Conservation (phyloP, 2,329 filamentous ascomycete species). For the Talaromyces piceae region DNA sequence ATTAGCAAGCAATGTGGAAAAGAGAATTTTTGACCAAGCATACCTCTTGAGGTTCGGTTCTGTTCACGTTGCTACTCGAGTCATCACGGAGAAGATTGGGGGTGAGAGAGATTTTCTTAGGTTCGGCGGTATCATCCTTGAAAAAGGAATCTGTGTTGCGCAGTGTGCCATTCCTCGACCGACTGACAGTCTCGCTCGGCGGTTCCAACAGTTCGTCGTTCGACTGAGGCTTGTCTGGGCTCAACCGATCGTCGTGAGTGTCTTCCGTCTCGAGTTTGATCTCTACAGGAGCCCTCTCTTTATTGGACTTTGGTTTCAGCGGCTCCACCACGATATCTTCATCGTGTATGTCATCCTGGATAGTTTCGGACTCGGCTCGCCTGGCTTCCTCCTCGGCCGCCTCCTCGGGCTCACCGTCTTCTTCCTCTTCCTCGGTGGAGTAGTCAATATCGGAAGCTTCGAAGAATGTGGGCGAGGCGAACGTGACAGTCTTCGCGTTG, state of each 20-base stretch:
- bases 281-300: slow-evolving; percentile 25
- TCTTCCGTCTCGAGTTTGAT: slow-evolving; percentile 17
- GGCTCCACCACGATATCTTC: slow-evolving; percentile 39
- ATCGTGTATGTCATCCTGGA: slow-evolving; percentile 23
- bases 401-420: slow-evolving; percentile 36
- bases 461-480: slow-evolving; percentile 76
- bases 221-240: slow-evolving; percentile 37
- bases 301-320: slow-evolving; percentile 35
- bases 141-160: slow-evolving; percentile 96
- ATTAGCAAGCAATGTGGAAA: slow-evolving; percentile 19
- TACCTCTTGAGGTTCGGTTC: slow-evolving; percentile 35
- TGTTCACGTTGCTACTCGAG: slow-evolving; percentile 24
- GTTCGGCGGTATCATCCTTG: slow-evolving; percentile 90
- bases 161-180: slow-evolving; percentile 76
- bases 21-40: background rate
- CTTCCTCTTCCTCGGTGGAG: slow-evolving; percentile 64
- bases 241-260: slow-evolving; percentile 22
- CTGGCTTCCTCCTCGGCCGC: slow-evolving; percentile 40
- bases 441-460: slow-evolving; percentile 84
- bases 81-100: slow-evolving; percentile 88
- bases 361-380: slow-evolving; percentile 25
- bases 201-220: slow-evolving; percentile 61
- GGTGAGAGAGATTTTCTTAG: slow-evolving; percentile 93
- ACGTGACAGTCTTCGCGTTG: slow-evolving; percentile 80
- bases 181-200: slow-evolving; percentile 31